Evolutionary conservation across 75 land plant species (phyloP), one percentile per base, ranked within the genome.

Genomic region (Selaginella tamariscina): DNA sequence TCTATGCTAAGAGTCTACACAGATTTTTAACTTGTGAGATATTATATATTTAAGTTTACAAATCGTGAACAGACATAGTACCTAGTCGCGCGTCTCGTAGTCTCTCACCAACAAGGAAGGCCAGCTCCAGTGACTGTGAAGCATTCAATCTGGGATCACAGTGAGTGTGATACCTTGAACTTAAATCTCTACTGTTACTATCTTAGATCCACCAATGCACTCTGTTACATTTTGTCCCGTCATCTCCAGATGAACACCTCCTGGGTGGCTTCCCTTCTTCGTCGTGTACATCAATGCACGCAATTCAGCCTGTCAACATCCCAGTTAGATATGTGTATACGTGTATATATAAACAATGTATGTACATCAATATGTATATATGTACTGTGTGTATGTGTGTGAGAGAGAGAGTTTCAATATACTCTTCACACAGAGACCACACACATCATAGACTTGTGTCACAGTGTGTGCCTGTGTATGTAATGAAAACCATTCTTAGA

Each of bases 151-250:
- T 68, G 8, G 85, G 86, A 63, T 85, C 88, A 74, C 82, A 75
- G 64, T 82, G 83, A 2, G 83, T 82, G 60, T 82, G 83, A 60
- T 81, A 82, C 54, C 82, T 80, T 13, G 82, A 77, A 67, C 79
- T 72, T 71, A 85, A 60, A 57, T 82, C 85, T 27, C 82, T 82
- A 22, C 78, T 71, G 63, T 80, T 82, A 86, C n/a, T n/a, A n/a
- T n/a, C n/a, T n/a, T n/a, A n/a, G n/a, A n/a, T n/a, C n/a, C n/a
- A n/a, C n/a, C n/a, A 30, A 86, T 82, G 78, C 89, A 86, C 66
- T 86, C 87, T 27, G 87, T 84, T 31, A 85, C 86, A 67, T 85
- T 83, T 72, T 85, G 86, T n/a, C 86, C 88, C 0, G 88, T 85
- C 88, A 86, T 84, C 75, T 86, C 88, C 55, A 86, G 75, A 65